Evolutionary conservation across 1,284 basidiomycete genomes (phyloP).

Genomic region (Sutorius eximius): DNA sequence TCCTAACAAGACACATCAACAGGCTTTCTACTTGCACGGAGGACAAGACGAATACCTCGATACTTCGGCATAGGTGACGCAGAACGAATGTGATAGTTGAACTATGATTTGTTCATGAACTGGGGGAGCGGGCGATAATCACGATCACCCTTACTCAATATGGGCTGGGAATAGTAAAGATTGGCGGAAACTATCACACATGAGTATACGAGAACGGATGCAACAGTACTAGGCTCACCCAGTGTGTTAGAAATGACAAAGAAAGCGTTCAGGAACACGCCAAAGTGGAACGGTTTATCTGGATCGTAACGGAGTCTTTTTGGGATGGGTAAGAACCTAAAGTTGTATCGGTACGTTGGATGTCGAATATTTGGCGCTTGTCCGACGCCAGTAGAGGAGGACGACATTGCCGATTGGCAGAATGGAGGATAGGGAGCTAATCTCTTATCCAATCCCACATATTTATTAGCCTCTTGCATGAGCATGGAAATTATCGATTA

Average conservation of each 20-base stretch:
- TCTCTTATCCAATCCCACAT: neutral
- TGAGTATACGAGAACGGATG: neutral
- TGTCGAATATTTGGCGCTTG: neutral
- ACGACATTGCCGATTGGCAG: slow-evolving; percentile 2
- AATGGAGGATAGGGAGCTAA: slow-evolving; percentile 1
- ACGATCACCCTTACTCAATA: slow-evolving; percentile 48
- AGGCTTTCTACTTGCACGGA: neutral
- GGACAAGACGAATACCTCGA: slow-evolving; percentile 40
- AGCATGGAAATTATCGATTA: too few species aligned
- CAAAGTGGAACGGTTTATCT: slow-evolving; percentile 55
- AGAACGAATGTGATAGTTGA: slow-evolving; percentile 51
- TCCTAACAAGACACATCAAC: slow-evolving; percentile 26
- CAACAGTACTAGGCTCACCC: slow-evolving; percentile 36
- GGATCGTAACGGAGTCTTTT: slow-evolving; percentile 58
- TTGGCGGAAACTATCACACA: slow-evolving; percentile 50
- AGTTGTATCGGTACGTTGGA: slow-evolving; percentile 35
- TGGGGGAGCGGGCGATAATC: neutral
- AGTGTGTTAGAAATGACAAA: slow-evolving; percentile 73
- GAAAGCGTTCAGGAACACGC: slow-evolving; percentile 53
- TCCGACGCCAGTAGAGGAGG: neutral
- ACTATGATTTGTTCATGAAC: slow-evolving; percentile 36
- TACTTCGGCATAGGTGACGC: slow-evolving; percentile 55
- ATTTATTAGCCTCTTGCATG: slow-evolving; percentile 6
- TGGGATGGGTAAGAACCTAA: slow-evolving; percentile 67
- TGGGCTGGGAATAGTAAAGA: slow-evolving; percentile 68